phyloP scores from a whole-genome alignment of 306 rosid species.

The Astragalus membranaceus region DNA sequence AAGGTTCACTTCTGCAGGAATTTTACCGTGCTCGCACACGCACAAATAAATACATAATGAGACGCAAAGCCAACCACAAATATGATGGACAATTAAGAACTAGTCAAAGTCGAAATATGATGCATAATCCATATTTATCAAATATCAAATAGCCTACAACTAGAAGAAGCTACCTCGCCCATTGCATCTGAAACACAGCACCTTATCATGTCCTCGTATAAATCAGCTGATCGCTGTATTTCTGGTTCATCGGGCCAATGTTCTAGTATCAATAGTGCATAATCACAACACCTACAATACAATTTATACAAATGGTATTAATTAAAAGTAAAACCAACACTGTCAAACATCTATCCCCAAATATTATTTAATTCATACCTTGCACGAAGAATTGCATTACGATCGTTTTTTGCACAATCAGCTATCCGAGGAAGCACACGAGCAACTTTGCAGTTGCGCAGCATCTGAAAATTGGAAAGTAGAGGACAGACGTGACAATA shows the following conservation, averaged over 20 bases:
- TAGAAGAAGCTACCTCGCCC: constrained; percentile 73
- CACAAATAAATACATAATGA: neutral
- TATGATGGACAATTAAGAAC: constrained; percentile 10
- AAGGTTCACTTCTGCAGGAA: neutral
- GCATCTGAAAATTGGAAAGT: constrained; percentile 63
- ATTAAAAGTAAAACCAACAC: constrained; percentile 22
- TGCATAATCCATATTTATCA: neutral
- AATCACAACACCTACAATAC: constrained; percentile 84
- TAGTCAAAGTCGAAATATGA: constrained; percentile 8
- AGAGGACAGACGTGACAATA: constrained; percentile 17
- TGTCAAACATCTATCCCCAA: neutral
- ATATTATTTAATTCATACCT: constrained; percentile 44
- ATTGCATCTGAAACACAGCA: constrained; percentile 98
- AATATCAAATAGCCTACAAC: constrained; percentile 12
- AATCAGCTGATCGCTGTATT: constrained; percentile 79
- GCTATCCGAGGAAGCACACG: constrained; percentile 86
- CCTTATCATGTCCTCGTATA: constrained; percentile 84
- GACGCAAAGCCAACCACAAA: constrained; percentile 3
- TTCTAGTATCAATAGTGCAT: constrained; percentile 86
- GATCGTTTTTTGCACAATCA: constrained; percentile 92
- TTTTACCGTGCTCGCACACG: neutral
- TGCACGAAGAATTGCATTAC: constrained; percentile 87
- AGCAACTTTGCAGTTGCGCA: constrained; percentile 90
- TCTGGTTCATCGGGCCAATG: constrained; percentile 99
- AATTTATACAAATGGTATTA: constrained; percentile 17